Base-by-base conservation (phyloP, 495 filamentous ascomycete species). In the Cenococcum geophilum region DNA sequence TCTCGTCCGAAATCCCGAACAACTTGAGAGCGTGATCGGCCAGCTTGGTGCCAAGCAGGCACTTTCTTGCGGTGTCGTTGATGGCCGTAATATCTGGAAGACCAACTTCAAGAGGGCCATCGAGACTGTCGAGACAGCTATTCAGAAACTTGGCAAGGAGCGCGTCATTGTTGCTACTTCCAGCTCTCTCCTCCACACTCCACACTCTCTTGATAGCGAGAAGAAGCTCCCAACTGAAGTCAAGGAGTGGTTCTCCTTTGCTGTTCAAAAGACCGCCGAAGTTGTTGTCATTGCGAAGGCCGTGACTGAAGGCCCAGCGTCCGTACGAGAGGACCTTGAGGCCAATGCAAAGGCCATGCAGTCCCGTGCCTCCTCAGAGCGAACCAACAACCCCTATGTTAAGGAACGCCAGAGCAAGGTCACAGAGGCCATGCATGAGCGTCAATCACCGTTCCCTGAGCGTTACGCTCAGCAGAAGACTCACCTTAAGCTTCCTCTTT, bases 81-180 rank as follows among this genome's bases (percentile, higher is more conserved):
- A 97, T 71, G 95, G 93, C 68, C 89, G 93, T 72, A 98, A 98
- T 83, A 98, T 98, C 83, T 98, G 93, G 93, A 97, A 98, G 90
- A 96, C 89, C 77, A 90, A 96, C 83, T 87, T 95, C 76, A 84
- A 91, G 82, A 82, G 82, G 69, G 89, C 92, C 65, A 91, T 97
- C 67, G 90, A 89, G 79, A 83, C 82, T 69, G 85, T 92, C 66
- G 87, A 97, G 82, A 81, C 83, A 37, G 92, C 91, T 63, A 79
- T 96, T 72, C 88, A 95, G 79, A 88, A 89, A 77, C 86, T 98
- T 55, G 92, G 95, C 76, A 88, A 92, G 78, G 91, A 97, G 62
- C 88, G 95, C 69, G 92, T 98, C 72, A 86, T 97, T 68, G 90
- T 98, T 62, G 86, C 93, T 67, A 97, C 90, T 63, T 97, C 93